Evolutionary conservation across 1,284 basidiomycete species (phyloP).

Genomic region (Marasmius tenuissimus): DNA sequence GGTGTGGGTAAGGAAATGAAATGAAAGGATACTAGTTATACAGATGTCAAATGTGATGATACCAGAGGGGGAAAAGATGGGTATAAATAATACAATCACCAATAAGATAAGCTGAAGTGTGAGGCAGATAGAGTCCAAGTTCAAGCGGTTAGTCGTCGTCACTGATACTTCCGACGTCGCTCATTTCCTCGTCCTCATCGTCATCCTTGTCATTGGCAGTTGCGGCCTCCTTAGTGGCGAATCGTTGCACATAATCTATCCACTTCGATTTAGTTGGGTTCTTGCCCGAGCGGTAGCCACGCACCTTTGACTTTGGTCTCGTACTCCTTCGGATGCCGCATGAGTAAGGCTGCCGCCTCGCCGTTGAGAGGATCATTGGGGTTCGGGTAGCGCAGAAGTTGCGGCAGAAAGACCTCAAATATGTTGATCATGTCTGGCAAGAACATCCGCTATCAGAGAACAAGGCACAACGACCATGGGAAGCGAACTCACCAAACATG

Average conservation of each 20-base stretch:
- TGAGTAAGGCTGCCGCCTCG: constrained; percentile 93
- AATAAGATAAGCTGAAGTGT: constrained; percentile 2
- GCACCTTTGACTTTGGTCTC: constrained; percentile 88
- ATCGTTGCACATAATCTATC: constrained; percentile 84
- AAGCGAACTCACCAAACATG: constrained; percentile 77
- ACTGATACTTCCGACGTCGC: constrained; percentile 87
- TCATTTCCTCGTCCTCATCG: constrained; percentile 86
- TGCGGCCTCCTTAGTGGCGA: constrained; percentile 78
- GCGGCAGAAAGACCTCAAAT: constrained; percentile 97
- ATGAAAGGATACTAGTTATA: neutral
- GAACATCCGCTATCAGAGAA: constrained; percentile 1
- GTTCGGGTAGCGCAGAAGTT: constrained; percentile 96
- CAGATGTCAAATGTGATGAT: neutral
- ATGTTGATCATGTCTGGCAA: constrained; percentile 96
- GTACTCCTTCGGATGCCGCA: constrained; percentile 96
- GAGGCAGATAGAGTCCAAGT: constrained; percentile 4
- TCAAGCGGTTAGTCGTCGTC: constrained; percentile 54
- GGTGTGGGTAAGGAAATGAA: neutral
- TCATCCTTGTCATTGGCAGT: constrained; percentile 68
- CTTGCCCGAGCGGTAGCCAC: constrained; percentile 15
- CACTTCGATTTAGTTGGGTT: neutral
- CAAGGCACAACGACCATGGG: constrained; percentile 3
- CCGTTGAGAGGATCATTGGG: constrained; percentile 97
- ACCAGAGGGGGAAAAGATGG: neutral
- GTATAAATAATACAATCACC: constrained; percentile 1